phyloP scores from a whole-genome alignment of 257 asterid species.

The Solanum microdontum region DNA sequence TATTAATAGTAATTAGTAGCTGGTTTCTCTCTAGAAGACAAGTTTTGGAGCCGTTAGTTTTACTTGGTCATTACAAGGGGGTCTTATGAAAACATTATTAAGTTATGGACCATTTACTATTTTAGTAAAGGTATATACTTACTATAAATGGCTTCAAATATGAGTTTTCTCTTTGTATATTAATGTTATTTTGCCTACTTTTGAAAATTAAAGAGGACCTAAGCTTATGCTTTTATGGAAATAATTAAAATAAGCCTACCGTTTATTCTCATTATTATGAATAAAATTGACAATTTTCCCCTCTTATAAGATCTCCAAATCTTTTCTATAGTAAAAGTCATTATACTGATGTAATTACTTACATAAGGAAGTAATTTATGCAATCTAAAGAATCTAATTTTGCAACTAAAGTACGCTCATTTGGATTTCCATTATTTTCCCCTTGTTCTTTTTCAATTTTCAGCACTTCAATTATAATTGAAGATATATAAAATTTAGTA shows the following conservation, averaged over 20 bases:
- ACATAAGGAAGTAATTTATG: background rate
- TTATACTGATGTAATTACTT: background rate
- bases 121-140: background rate
- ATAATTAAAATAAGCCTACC: background rate
- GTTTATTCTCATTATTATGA: background rate
- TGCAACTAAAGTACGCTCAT: background rate
- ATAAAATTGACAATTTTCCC: background rate
- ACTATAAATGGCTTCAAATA: background rate
- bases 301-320: background rate
- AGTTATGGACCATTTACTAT: conserved; percentile 21
- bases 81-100: background rate
- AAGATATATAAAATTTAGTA: background rate
- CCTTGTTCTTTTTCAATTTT: background rate
- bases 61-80: background rate
- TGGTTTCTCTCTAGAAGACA: conserved; percentile 15
- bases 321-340: background rate
- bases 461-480: background rate
- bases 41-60: conserved; percentile 26
- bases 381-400: background rate
- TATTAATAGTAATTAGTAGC: background rate
- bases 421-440: background rate
- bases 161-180: background rate
- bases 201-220: background rate
- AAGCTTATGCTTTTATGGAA: background rate
- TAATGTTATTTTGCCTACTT: background rate